Evolutionary conservation across 495 filamentous ascomycete species (phyloP).

Genomic region (Lepraria neglecta): DNA sequence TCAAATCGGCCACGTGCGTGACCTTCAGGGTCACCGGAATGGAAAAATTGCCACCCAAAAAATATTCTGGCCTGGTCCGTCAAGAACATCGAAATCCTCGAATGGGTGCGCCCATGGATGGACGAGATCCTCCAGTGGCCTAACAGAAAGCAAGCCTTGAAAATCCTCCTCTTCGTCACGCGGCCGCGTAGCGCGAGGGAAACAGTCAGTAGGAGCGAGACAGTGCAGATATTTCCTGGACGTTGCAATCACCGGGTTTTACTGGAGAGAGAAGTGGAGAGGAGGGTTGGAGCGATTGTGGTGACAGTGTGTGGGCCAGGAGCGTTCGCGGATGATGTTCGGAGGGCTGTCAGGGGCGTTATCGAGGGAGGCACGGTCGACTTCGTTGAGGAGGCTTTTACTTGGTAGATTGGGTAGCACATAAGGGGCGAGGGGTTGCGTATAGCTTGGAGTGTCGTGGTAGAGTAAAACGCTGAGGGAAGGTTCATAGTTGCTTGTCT

Average conservation of each 20-base stretch:
- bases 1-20: conserved; percentile 68
- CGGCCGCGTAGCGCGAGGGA: conserved; percentile 71
- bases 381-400: no score
- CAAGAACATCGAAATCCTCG: conserved; percentile 75
- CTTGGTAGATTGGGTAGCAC: no score
- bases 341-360: no score
- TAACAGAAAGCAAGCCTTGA: conserved; percentile 69
- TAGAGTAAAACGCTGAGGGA: no score
- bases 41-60: conserved; percentile 66
- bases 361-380: no score
- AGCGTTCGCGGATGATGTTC: no score
- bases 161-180: conserved; percentile 83
- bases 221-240: conserved; percentile 85
- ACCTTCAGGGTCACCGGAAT: conserved; percentile 60
- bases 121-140: conserved; percentile 83
- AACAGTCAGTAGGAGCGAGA: conserved; percentile 70
- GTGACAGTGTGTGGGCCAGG: no score
- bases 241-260: conserved; percentile 40
- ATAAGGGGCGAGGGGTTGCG: no score
- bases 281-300: no score
- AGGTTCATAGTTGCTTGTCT: no score
- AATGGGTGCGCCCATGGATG: conserved; percentile 96
- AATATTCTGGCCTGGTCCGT: conserved; percentile 87
- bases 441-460: no score
- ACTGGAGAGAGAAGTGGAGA: no score